phyloP scores from a whole-genome alignment of 768 basidiomycete genomes.

The Trametes gibbosa region DNA sequence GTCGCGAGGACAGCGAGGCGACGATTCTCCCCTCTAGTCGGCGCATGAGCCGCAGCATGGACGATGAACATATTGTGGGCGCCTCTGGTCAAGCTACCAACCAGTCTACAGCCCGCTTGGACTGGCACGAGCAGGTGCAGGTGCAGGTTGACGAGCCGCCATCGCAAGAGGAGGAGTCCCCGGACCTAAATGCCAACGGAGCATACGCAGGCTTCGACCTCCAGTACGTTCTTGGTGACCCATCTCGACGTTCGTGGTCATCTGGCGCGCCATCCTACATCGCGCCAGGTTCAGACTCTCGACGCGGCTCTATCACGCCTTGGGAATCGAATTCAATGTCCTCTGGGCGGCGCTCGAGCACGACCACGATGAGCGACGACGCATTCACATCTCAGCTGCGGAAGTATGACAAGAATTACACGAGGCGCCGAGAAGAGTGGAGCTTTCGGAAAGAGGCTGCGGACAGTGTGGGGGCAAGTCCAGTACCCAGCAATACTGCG shows the following conservation, averaged over 20 bases:
- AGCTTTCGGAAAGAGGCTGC: slow-evolving; percentile 54
- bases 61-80: slow-evolving; percentile 34
- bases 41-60: slow-evolving; percentile 58
- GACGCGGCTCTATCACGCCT: slow-evolving; percentile 19
- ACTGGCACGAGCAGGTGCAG: slow-evolving; percentile 43
- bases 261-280: slow-evolving; percentile 24
- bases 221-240: slow-evolving; percentile 40
- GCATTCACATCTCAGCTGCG: slow-evolving; percentile 38
- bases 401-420: slow-evolving; percentile 42
- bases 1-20: slow-evolving; percentile 55
- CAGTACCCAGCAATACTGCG: slow-evolving; percentile 5
- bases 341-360: slow-evolving; percentile 32
- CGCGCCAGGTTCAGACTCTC: slow-evolving; percentile 15
- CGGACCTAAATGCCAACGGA: background rate
- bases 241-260: slow-evolving; percentile 27
- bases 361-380: slow-evolving; percentile 37
- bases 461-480: slow-evolving; percentile 29
- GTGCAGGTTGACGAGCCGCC: background rate
- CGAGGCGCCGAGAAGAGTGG: slow-evolving; percentile 47
- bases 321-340: slow-evolving; percentile 18
- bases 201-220: slow-evolving; percentile 44
- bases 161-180: slow-evolving; percentile 1
- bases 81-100: slow-evolving; percentile 42
- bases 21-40: slow-evolving; percentile 41
- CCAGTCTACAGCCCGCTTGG: slow-evolving; percentile 40